Percentiles rank a stretch among this genome's conserved stretches.
Evolutionary conservation across 1,284 basidiomycete genomes (phyloP).

Genomic region (Trametes versicolor): DNA sequence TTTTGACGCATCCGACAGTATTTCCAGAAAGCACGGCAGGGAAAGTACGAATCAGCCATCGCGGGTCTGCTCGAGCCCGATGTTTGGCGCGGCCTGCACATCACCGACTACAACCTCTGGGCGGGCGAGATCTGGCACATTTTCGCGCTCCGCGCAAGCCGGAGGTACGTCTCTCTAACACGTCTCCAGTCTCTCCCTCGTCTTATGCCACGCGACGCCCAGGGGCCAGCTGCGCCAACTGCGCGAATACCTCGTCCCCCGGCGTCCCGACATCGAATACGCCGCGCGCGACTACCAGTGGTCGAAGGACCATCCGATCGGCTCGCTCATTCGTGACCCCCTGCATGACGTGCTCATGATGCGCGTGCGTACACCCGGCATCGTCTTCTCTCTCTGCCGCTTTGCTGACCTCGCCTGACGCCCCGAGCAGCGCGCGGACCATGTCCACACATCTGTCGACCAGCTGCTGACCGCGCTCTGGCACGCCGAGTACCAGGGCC

Average conservation of each 20-base stretch:
- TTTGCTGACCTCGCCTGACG: neutral
- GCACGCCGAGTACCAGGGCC: conserved; percentile 81
- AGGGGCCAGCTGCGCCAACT: conserved; percentile 73
- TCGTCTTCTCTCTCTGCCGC: neutral
- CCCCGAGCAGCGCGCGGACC: conserved; percentile 54
- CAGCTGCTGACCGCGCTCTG: conserved; percentile 75
- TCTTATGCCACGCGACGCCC: neutral
- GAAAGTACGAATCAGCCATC: conserved; percentile 68
- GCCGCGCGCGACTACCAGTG: conserved; percentile 63
- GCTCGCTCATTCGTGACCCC: conserved; percentile 67
- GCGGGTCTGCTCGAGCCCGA: conserved; percentile 71
- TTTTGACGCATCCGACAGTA: neutral
- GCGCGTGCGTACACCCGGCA: conserved; percentile 53
- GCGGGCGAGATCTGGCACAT: conserved; percentile 80
- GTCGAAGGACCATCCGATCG: conserved; percentile 40
- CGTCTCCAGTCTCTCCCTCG: neutral
- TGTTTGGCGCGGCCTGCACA: conserved; percentile 72
- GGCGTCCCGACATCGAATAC: conserved; percentile 61
- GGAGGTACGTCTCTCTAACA: conserved; percentile 56
- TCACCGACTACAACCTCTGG: conserved; percentile 75
- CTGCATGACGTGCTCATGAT: conserved; percentile 71
- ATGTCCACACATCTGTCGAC: conserved; percentile 69
- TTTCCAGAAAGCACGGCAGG: conserved; percentile 71
- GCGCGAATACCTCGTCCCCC: conserved; percentile 68
- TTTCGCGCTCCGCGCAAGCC: conserved; percentile 69